A percentile compares a stretch with the other conserved stretches of the same genome.
Evolutionary conservation across 805 yeast species (phyloP).

Genomic region (Yamadazyma akitaensis): DNA sequence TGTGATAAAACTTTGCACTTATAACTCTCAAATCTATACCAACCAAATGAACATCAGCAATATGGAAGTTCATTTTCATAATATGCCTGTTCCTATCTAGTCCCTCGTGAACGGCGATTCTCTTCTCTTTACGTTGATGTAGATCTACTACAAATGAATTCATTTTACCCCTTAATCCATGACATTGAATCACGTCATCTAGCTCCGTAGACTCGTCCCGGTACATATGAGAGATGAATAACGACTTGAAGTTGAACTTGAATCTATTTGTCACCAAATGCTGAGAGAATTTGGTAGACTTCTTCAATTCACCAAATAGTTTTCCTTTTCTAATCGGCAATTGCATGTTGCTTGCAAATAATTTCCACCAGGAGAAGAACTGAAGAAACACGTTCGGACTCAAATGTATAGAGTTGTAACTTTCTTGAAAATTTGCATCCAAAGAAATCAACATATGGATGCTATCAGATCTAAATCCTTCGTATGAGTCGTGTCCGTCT

Average conservation of each 20-base stretch:
- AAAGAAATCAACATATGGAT: conserved; percentile 42
- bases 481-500: conserved; percentile 37
- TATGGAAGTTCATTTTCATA: conserved; percentile 57
- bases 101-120: conserved; percentile 37
- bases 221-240: conserved; percentile 72
- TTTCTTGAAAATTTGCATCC: conserved; percentile 30
- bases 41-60: conserved; percentile 58
- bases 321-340: conserved; percentile 76
- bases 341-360: conserved; percentile 75
- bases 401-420: conserved; percentile 72
- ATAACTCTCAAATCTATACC: conserved; percentile 60
- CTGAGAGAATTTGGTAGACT: conserved; percentile 67
- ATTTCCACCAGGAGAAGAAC: conserved; percentile 82
- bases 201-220: conserved; percentile 43
- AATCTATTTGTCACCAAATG: conserved; percentile 78
- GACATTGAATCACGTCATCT: conserved; percentile 48
- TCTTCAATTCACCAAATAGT: conserved; percentile 56
- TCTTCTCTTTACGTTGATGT: conserved; percentile 40
- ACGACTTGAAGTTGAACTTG: conserved; percentile 65
- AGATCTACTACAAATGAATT: conserved; percentile 37
- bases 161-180: conserved; percentile 61
- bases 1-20: conserved; percentile 43
- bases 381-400: conserved; percentile 65
- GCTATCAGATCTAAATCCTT: conserved; percentile 38
- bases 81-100: conserved; percentile 46